Evolutionary conservation across 78 protist species (phyloP).

Genomic region (Thecamonas trahens): DNA sequence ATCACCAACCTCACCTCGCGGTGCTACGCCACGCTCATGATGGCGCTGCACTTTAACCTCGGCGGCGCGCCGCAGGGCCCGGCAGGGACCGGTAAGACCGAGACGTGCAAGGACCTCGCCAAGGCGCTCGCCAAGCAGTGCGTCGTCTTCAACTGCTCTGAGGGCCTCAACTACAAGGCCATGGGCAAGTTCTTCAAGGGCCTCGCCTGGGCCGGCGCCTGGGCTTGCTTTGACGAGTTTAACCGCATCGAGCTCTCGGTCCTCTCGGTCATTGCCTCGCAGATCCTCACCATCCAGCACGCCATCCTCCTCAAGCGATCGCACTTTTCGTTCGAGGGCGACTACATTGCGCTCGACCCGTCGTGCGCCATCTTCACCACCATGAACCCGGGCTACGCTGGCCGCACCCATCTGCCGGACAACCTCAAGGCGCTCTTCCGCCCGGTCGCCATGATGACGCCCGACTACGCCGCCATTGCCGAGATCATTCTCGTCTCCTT

Average conservation of each 20-base stretch:
- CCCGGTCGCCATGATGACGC: slow-evolving; percentile 82
- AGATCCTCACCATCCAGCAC: slow-evolving; percentile 60
- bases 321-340: slow-evolving; percentile 35
- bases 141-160: slow-evolving; percentile 83
- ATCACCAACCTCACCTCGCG: slow-evolving; percentile 77
- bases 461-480: slow-evolving; percentile 75
- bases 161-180: slow-evolving; percentile 38
- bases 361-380: slow-evolving; percentile 68
- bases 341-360: slow-evolving; percentile 24
- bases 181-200: slow-evolving; percentile 73
- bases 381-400: slow-evolving; percentile 88
- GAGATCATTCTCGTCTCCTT: slow-evolving; percentile 59
- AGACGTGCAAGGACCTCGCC: slow-evolving; percentile 72
- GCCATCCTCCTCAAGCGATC: slow-evolving; percentile 1
- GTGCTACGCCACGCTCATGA: slow-evolving; percentile 67
- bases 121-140: slow-evolving; percentile 74
- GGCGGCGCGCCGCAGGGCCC: slow-evolving; percentile 89
- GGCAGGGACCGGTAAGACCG: slow-evolving; percentile 86
- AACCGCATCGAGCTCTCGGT: slow-evolving; percentile 72
- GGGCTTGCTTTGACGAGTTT: slow-evolving; percentile 88
- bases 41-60: slow-evolving; percentile 62
- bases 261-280: slow-evolving; percentile 73
- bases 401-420: slow-evolving; percentile 68
- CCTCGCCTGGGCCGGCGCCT: slow-evolving; percentile 65
- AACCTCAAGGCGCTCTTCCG: slow-evolving; percentile 77